Base-by-base conservation (phyloP, 2,329 filamentous ascomycete genomes). In the Scedosporium dehoogii region DNA sequence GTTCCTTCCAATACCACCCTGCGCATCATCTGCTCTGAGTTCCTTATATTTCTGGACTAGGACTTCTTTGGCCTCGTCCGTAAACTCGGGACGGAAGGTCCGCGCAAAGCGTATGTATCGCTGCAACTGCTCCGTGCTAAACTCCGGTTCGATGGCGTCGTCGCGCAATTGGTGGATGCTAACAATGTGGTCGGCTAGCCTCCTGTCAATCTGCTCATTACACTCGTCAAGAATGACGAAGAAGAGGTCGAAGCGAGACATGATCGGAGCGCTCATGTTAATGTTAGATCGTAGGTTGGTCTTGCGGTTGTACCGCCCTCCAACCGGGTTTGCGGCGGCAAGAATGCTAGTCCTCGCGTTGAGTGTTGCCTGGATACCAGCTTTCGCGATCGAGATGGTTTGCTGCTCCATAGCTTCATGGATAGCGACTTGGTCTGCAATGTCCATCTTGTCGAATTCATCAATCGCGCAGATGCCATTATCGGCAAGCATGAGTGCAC, bases 331-430 rank as follows among this genome's bases (percentile, higher is more conserved):
- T 33, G 94, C 94, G 6, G 94, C 94, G 0, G 94, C 94, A 16
- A 99, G 87, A 69, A 99, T 97, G 57, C 89, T 94, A 0, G 94
- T 97, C 62, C 94, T 86, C 2, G 94, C 94, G 71, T 99, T 99
- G 56, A 99, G 84, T 0, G 94, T 99, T 3, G 94, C 96, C 73
- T 99, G 94, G 64, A 99, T 99, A 70, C 94, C 94, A 4, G 94
- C 94, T 77, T 99, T 99, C 64, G 94, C 93, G 70, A 99, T 99
- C 7, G 92, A 97, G 67, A 99, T 99, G 4, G 94, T 99, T 76
- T 99, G 94, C 79, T 99, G 94, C 84, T 99, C 94, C 94, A 99
- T 99, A 64, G 94, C 94, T 85, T 99, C 94, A 83, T 99, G 94
- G 70, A 99, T 99, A 67, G 94, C 94, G 62, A 99, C 94, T 77